phyloP scores from a whole-genome alignment of 148 eudicot species.

The Amaranthus hypochondriacus region DNA sequence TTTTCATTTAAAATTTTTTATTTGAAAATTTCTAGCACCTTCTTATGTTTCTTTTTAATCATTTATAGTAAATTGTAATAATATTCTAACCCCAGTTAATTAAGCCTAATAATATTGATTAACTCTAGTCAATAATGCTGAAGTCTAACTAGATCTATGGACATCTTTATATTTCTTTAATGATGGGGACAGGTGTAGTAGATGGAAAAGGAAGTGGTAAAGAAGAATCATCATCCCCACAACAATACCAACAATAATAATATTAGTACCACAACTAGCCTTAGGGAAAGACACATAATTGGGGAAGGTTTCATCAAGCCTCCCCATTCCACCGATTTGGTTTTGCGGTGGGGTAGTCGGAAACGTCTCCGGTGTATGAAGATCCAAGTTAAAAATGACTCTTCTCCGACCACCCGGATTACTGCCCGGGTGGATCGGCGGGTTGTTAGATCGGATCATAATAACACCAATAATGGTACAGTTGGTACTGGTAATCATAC shows the following conservation, averaged over 20 bases:
- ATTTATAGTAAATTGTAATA: conserved; percentile 1
- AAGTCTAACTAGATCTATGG: conserved; percentile 5
- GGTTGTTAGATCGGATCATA: conserved; percentile 41
- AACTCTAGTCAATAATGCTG: conserved; percentile 1
- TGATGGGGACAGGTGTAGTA: conserved; percentile 32
- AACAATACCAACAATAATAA: conserved; percentile 22
- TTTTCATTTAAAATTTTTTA: background rate
- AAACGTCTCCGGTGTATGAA: conserved; percentile 83
- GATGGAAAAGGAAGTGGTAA: conserved; percentile 40
- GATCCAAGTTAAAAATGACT: conserved; percentile 54
- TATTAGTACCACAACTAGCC: conserved; percentile 20
- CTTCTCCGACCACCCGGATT: conserved; percentile 32
- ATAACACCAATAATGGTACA: conserved; percentile 3
- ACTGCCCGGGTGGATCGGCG: conserved; percentile 56
- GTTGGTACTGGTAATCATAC: conserved; percentile 15
- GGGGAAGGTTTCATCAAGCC: conserved; percentile 39
- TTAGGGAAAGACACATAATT: conserved; percentile 21
- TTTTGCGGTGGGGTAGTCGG: conserved; percentile 81
- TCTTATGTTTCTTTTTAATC: background rate
- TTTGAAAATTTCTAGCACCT: conserved; percentile 8
- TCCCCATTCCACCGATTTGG: conserved; percentile 46
- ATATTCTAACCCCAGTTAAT: conserved; percentile 19
- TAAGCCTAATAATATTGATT: conserved; percentile 9
- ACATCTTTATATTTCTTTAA: conserved; percentile 7
- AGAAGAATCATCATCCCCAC: conserved; percentile 26